A percentile compares a stretch with the other conserved stretches of the same genome.
Conservation (phyloP, 345 rosid species). For the Salix suchowensis region DNA sequence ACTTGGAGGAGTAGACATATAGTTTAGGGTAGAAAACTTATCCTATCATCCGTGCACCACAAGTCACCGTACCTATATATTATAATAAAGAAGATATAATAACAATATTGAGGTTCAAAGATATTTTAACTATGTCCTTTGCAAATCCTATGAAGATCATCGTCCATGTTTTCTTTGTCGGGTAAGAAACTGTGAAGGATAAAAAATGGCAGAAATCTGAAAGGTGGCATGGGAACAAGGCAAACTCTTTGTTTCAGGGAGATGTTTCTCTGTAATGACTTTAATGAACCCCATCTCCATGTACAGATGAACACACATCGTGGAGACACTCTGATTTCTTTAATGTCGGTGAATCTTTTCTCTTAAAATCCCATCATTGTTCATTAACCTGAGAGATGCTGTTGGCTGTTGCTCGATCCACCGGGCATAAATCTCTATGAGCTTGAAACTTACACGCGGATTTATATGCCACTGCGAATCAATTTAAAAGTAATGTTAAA, state of each 20-base stretch:
- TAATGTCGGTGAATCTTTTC: conserved; percentile 2
- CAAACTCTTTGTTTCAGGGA: conserved; percentile 27
- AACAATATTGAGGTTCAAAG: background rate
- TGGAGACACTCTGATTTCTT: background rate
- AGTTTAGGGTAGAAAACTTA: background rate
- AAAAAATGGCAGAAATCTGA: background rate
- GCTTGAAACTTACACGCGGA: too few species aligned
- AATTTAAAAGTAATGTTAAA: too few species aligned
- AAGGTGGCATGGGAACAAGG: conserved; percentile 13
- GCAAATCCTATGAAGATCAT: conserved; percentile 22
- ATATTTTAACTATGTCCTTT: background rate
- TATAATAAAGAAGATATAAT: background rate
- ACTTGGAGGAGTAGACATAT: background rate
- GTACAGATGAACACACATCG: conserved; percentile 7
- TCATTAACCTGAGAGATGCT: background rate
- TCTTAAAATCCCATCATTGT: background rate
- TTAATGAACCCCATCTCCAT: background rate
- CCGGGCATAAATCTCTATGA: background rate
- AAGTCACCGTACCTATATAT: background rate
- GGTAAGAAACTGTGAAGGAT: background rate
- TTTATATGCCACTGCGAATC: too few species aligned
- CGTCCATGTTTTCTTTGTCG: conserved; percentile 15
- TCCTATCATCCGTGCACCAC: background rate
- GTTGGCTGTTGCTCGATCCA: background rate
- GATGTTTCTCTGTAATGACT: conserved; percentile 10